A percentile compares a stretch with the other conserved stretches of the same genome.
phyloP scores from a whole-genome alignment of 2,329 filamentous ascomycete species.

The Epichloe glyceriae region DNA sequence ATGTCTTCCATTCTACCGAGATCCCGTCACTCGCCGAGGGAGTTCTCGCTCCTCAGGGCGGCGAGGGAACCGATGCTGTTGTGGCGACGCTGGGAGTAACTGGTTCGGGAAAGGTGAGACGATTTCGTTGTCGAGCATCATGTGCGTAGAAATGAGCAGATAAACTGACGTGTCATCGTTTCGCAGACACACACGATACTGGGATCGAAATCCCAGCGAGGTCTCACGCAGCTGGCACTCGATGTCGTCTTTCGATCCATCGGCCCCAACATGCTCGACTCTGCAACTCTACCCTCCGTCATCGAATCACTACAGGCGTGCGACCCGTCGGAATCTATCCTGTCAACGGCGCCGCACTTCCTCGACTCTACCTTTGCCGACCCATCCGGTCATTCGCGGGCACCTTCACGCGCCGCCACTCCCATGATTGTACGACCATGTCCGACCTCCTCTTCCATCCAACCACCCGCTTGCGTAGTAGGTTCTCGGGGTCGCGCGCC shows the following conservation, averaged over 20 bases:
- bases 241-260: constrained; percentile 82
- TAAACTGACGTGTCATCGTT: no score
- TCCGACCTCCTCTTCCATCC: constrained; percentile 19
- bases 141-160: no score
- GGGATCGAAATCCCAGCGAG: constrained; percentile 73
- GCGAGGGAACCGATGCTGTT: constrained; percentile 76
- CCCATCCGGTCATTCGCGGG: constrained; percentile 37
- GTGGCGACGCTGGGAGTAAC: constrained; percentile 88
- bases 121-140: background rate
- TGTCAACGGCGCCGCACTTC: constrained; percentile 63
- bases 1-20: constrained; percentile 72
- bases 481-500: constrained; percentile 11
- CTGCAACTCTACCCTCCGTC: constrained; percentile 41
- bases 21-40: constrained; percentile 67
- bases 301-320: constrained; percentile 63
- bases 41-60: constrained; percentile 58
- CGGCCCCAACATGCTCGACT: constrained; percentile 55
- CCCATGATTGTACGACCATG: constrained; percentile 50
- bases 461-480: background rate
- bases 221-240: constrained; percentile 80
- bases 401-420: constrained; percentile 53
- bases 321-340: constrained; percentile 68
- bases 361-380: constrained; percentile 70
- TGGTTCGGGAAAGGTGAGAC: constrained; percentile 78
- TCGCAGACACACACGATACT: constrained; percentile 85